These are phyloP conservation scores for Cornus kousa DNA, from an alignment of 148 eudicot species.

Conservation along the genomic window DNA sequence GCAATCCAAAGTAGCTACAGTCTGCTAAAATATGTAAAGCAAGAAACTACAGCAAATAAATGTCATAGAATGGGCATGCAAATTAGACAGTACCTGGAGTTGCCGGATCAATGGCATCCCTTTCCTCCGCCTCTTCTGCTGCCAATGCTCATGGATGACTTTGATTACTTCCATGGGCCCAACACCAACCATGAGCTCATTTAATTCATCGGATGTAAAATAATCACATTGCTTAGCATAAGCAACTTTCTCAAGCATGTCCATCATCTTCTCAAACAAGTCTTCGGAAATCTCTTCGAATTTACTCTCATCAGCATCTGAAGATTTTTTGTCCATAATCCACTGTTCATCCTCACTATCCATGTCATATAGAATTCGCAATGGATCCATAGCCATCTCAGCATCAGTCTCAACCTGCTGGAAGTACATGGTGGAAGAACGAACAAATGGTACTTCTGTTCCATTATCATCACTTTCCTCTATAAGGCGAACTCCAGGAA, in stretches of 20 bases:
- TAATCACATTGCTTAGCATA: conserved; percentile 59
- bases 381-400: conserved; percentile 81
- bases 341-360: conserved; percentile 96
- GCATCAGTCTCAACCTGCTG: conserved; percentile 72
- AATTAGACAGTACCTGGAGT: conserved; percentile 61
- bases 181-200: conserved; percentile 48
- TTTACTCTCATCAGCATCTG: conserved; percentile 15
- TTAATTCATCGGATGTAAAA: conserved; percentile 65
- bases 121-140: conserved; percentile 61
- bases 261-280: conserved; percentile 75
- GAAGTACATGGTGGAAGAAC: conserved; percentile 54
- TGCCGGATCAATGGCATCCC: conserved; percentile 89
- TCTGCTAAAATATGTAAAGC: neutral
- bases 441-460: conserved; percentile 49
- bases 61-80: neutral
- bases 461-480: conserved; percentile 61
- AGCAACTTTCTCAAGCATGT: conserved; percentile 81
- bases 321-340: conserved; percentile 36
- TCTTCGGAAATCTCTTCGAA: conserved; percentile 58
- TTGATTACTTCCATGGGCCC: conserved; percentile 53
- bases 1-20: neutral
- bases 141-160: conserved; percentile 70
- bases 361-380: conserved; percentile 80
- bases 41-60: neutral
- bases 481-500: conserved; percentile 82